Base-by-base conservation (phyloP, 2,329 filamentous ascomycete genomes). In the Alternaria sp. region DNA sequence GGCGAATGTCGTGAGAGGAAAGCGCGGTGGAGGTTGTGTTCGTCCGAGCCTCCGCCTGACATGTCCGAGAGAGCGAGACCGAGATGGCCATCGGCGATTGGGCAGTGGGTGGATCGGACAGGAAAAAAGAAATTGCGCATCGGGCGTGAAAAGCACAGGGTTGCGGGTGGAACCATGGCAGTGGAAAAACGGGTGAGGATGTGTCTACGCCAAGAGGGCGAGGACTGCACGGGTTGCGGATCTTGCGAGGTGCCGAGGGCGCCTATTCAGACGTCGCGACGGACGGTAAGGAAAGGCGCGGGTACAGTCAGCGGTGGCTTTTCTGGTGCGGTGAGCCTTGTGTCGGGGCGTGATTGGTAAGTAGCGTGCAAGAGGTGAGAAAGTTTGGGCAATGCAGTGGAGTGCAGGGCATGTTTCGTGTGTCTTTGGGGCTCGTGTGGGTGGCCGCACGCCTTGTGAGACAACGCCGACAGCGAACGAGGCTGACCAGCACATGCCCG, bases 191-290 rank as follows among this genome's bases (percentile, higher is more conserved):
- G 45, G 23, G 45, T 13, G 6, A 26, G 45, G 45, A 28, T 26
- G n/a, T 45, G 45, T 49, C 45, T n/a, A 17, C 36, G 45, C 45
- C 45, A 49, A 49, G 45, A 17, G 19, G 43, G 61, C 50, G n/a
- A 26, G 55, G 40, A 45, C 51, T 46, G 47, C 47, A 57, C 62
- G 65, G 61, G 49, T 36, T 40, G 61, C 70, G 71, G 71, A 71
- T 62, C 55, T 52, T 70, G 47, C 62, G 53, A 69, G 53, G 56
- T 66, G 61, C 71, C 71, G 71, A 62, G 44, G 70, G 71, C 68
- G 71, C 59, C 59, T 68, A 71, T 56, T 63, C 65, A 61, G 64
- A 64, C 65, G 26, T 26, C 25, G 49, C 40, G 36, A 45, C 36
- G 32, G 23, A 25, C 32, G 52, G 49, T 28, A 59, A 59, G 32